Percentiles rank a stretch among this genome's conserved stretches.
Evolutionary conservation across 2,329 filamentous ascomycete species (phyloP).

Genomic region (Epichloe elymi): DNA sequence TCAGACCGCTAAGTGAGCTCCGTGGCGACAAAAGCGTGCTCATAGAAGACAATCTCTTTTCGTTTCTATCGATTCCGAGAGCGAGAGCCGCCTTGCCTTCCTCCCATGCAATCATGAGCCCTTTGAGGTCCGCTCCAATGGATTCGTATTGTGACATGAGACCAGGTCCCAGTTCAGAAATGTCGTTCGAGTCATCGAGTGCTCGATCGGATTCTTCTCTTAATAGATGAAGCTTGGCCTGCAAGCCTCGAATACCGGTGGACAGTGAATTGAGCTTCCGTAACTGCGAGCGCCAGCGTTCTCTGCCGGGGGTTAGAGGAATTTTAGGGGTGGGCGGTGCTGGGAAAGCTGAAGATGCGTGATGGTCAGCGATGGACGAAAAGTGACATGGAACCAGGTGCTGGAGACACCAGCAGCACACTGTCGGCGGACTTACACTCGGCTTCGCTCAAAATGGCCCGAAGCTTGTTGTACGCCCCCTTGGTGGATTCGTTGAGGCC

Average conservation of each 20-base stretch:
- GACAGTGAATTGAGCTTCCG: slow-evolving; percentile 81
- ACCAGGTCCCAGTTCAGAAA: slow-evolving; percentile 62
- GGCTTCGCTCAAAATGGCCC: slow-evolving; percentile 61
- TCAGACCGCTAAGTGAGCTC: slow-evolving; percentile 54
- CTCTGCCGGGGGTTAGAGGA: slow-evolving; percentile 58
- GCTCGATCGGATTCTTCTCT: slow-evolving; percentile 77
- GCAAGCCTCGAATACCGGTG: slow-evolving; percentile 77
- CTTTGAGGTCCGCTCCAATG: slow-evolving; percentile 75
- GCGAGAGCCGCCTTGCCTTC: slow-evolving; percentile 73
- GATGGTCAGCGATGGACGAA: background rate
- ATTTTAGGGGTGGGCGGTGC: slow-evolving; percentile 42
- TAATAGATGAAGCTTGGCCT: slow-evolving; percentile 86
- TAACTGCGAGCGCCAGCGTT: slow-evolving; percentile 75
- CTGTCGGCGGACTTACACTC: slow-evolving; percentile 45
- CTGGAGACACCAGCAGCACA: background rate
- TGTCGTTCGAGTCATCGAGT: slow-evolving; percentile 59
- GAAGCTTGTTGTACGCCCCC: slow-evolving; percentile 50
- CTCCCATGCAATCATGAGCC: slow-evolving; percentile 75
- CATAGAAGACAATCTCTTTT: slow-evolving; percentile 53
- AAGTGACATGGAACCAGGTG: background rate
- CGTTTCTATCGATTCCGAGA: slow-evolving; percentile 68
- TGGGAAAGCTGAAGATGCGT: slow-evolving; percentile 31
- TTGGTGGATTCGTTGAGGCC: slow-evolving; percentile 48
- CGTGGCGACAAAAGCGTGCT: slow-evolving; percentile 46
- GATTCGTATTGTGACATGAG: slow-evolving; percentile 88